Evolutionary conservation across 768 basidiomycete species (phyloP).

Genomic region (Zangia roseola): DNA sequence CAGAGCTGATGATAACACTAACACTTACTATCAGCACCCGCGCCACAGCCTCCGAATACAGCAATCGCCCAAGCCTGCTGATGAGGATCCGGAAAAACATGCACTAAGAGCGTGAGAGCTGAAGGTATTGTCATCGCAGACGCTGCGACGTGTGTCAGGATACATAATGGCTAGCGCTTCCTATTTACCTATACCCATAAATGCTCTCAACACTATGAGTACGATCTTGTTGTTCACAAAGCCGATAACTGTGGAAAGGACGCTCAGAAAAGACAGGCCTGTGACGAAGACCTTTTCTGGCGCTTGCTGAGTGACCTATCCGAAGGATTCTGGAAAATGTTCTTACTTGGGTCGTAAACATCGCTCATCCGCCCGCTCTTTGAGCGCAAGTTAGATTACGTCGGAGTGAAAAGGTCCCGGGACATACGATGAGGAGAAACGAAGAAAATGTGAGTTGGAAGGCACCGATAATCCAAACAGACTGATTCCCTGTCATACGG

Average conservation of each 20-base stretch:
- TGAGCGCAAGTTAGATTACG: conserved; percentile 9
- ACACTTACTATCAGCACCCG: conserved; percentile 41
- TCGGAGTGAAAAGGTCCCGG: background rate
- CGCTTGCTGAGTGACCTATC: conserved; percentile 30
- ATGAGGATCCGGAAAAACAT: conserved; percentile 45
- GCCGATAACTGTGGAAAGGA: conserved; percentile 45
- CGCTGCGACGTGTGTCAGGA: conserved; percentile 26
- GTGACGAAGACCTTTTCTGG: conserved; percentile 42
- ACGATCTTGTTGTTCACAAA: conserved; percentile 46
- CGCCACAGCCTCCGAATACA: conserved; percentile 46
- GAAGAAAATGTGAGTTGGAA: conserved; percentile 49
- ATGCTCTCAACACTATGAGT: conserved; percentile 49
- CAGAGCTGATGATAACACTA: background rate
- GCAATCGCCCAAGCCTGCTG: conserved; percentile 49
- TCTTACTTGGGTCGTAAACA: conserved; percentile 33
- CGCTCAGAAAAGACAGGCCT: conserved; percentile 41
- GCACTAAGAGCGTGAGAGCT: conserved; percentile 48
- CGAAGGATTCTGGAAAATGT: conserved; percentile 11
- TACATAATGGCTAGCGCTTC: background rate
- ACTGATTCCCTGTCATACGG: conserved; percentile 10
- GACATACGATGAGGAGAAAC: conserved; percentile 29
- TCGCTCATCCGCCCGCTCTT: conserved; percentile 29
- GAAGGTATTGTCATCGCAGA: conserved; percentile 53
- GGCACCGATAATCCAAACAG: conserved; percentile 42
- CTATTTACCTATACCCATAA: conserved; percentile 46